Evolutionary conservation across 805 yeast genomes (phyloP).

Genomic region (Candida xiaguanensis): DNA sequence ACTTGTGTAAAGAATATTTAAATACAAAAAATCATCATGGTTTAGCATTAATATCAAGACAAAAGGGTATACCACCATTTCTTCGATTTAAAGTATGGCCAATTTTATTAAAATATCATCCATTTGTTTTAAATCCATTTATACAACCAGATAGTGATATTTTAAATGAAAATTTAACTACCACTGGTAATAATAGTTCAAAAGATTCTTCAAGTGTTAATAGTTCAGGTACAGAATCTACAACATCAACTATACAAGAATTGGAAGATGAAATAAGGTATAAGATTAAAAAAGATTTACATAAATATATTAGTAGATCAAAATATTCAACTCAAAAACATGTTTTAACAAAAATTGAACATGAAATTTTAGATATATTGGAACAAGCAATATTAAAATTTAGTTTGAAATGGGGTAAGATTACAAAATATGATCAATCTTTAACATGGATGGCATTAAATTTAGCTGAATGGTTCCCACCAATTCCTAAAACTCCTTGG

Average conservation of each 20-base stretch:
- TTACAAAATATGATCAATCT: constrained; percentile 75
- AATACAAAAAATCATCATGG: constrained; percentile 64
- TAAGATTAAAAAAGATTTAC: constrained; percentile 53
- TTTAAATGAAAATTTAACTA: constrained; percentile 1
- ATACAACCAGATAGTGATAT: constrained; percentile 54
- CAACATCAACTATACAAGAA: background rate
- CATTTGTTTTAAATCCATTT: constrained; percentile 75
- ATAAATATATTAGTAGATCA: constrained; percentile 54
- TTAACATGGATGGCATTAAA: constrained; percentile 86
- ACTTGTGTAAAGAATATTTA: constrained; percentile 54
- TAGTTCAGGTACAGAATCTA: background rate
- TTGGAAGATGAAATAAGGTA: constrained; percentile 21
- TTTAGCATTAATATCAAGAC: constrained; percentile 75
- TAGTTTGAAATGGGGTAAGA: constrained; percentile 71
- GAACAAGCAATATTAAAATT: constrained; percentile 63
- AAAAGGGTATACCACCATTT: constrained; percentile 80
- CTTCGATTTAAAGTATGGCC: constrained; percentile 85
- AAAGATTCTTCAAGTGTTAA: background rate
- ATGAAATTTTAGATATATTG: constrained; percentile 50
- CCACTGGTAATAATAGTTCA: too few relatives aligned
- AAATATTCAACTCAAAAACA: constrained; percentile 21
- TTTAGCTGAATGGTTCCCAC: constrained; percentile 86
- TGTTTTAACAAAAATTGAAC: constrained; percentile 41
- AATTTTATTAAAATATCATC: constrained; percentile 71
- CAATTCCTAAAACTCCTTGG: constrained; percentile 49